These are phyloP conservation scores for Diaporthe vexans DNA, from an alignment of 2,329 filamentous ascomycete species.

Conservation along the genomic window DNA sequence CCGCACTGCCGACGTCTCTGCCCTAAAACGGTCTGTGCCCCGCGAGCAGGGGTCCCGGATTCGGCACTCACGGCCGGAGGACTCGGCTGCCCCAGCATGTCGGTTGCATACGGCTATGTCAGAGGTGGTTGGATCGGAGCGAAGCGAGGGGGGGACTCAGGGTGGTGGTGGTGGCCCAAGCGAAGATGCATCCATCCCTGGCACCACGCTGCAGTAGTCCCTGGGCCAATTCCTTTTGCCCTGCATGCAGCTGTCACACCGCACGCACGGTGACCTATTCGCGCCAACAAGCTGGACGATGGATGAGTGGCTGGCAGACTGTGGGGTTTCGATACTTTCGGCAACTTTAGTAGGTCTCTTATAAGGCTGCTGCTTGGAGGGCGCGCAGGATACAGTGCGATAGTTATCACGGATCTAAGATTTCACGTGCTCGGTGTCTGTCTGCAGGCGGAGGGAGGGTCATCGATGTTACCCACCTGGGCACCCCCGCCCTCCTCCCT, in stretches of 20 bases:
- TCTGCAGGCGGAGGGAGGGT: too few species aligned
- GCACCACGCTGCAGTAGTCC: conserved; percentile 5
- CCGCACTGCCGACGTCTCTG: conserved; percentile 16
- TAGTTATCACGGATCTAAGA: too few species aligned
- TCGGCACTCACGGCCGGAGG: conserved; percentile 28
- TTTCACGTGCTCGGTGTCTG: too few species aligned
- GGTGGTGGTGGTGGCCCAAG: not conserved
- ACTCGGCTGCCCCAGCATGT: not conserved
- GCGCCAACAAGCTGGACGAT: not conserved
- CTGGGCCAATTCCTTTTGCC: not conserved
- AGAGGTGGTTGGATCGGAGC: conserved; percentile 14
- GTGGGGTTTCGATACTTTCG: conserved; percentile 3
- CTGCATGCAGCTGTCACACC: conserved; percentile 28
- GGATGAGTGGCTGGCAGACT: not conserved
- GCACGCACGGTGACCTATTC: not conserved
- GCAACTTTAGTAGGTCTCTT: not conserved
- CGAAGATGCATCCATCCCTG: not conserved
- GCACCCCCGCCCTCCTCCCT: too few species aligned
- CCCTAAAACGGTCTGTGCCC: conserved; percentile 13
- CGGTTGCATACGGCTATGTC: conserved; percentile 8
- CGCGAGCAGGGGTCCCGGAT: not conserved
- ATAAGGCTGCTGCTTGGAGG: not conserved
- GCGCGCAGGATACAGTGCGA: too few species aligned
- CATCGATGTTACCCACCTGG: not conserved
- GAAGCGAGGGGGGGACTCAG: not conserved